These are phyloP conservation scores for Spencermartinsiella europaea DNA, from an alignment of 805 yeast genomes.

Conservation along the genomic window DNA sequence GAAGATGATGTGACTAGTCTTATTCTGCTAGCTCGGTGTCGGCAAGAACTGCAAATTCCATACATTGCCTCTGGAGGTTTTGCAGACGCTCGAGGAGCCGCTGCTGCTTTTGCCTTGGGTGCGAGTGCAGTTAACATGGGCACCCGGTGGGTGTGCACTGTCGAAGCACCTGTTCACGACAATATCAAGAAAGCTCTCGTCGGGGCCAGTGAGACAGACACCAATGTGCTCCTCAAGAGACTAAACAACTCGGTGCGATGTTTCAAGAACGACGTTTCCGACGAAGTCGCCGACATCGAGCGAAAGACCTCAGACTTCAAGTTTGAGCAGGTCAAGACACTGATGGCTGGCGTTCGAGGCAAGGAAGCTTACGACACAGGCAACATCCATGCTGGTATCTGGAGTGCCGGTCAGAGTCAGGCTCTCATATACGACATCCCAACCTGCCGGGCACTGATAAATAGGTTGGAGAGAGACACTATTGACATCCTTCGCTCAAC, in stretches of 20 bases:
- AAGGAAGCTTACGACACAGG: constrained; percentile 27
- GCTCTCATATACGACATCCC: constrained; percentile 31
- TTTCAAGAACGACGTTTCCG: constrained; percentile 26
- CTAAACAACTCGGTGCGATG: constrained; percentile 29
- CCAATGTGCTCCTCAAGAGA: constrained; percentile 26
- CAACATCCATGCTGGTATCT: constrained; percentile 28
- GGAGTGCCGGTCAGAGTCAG: constrained; percentile 29
- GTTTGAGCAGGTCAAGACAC: constrained; percentile 24
- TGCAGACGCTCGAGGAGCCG: constrained; percentile 30
- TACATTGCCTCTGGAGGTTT: constrained; percentile 32
- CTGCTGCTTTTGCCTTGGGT: constrained; percentile 32
- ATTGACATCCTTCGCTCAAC: constrained; percentile 16
- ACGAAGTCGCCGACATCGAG: constrained; percentile 24
- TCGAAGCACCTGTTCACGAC: constrained; percentile 29
- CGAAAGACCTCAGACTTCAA: constrained; percentile 19
- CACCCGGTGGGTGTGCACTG: constrained; percentile 30
- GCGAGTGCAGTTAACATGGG: constrained; percentile 32
- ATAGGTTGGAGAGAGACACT: constrained; percentile 26
- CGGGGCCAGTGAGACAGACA: constrained; percentile 26
- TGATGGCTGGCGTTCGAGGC: constrained; percentile 30
- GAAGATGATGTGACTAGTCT: constrained; percentile 30
- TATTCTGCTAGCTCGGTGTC: constrained; percentile 26
- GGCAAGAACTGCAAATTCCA: constrained; percentile 28
- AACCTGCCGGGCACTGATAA: constrained; percentile 27
- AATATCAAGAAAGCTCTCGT: constrained; percentile 23